Conservation (phyloP, 345 rosid species). For the Diplotaxis tenuifolia region DNA sequence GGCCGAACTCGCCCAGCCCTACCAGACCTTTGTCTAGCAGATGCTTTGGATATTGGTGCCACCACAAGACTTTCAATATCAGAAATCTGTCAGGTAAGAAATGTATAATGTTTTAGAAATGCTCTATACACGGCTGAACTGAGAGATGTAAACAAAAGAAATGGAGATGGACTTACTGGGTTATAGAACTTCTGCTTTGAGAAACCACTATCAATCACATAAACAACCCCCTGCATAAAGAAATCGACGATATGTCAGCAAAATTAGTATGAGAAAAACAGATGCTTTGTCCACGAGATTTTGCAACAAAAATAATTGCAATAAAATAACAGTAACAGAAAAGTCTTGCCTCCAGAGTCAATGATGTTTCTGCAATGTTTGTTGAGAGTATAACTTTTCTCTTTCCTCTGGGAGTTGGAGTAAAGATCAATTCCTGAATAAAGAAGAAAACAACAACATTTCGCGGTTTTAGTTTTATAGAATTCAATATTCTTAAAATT, state of each 20-base stretch:
- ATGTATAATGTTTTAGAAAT: conserved; percentile 8
- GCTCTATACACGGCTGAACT: background rate
- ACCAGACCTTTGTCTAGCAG: conserved; percentile 97
- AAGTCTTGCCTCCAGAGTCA: conserved; percentile 78
- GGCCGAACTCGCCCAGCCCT: conserved; percentile 96
- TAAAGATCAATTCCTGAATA: conserved; percentile 71
- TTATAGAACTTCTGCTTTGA: conserved; percentile 93
- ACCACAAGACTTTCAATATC: conserved; percentile 92
- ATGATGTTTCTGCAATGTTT: conserved; percentile 91
- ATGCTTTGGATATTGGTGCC: conserved; percentile 94
- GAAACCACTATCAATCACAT: conserved; percentile 95
- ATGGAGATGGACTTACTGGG: conserved; percentile 55
- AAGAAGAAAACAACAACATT: conserved; percentile 15
- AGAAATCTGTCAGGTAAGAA: conserved; percentile 54
- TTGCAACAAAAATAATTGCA: background rate
- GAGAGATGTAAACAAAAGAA: conserved; percentile 9
- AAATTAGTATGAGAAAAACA: background rate
- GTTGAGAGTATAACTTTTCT: conserved; percentile 93
- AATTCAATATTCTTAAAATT: background rate
- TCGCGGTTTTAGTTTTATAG: background rate
- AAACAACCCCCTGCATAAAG: conserved; percentile 72
- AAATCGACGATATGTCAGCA: background rate
- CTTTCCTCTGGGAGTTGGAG: conserved; percentile 87
- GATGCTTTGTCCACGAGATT: background rate
- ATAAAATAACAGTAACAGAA: conserved; percentile 1